Percentiles rank a stretch among this genome's conserved stretches.
phyloP scores from a whole-genome alignment of 805 yeast species.

The Candida hispaniensis region DNA sequence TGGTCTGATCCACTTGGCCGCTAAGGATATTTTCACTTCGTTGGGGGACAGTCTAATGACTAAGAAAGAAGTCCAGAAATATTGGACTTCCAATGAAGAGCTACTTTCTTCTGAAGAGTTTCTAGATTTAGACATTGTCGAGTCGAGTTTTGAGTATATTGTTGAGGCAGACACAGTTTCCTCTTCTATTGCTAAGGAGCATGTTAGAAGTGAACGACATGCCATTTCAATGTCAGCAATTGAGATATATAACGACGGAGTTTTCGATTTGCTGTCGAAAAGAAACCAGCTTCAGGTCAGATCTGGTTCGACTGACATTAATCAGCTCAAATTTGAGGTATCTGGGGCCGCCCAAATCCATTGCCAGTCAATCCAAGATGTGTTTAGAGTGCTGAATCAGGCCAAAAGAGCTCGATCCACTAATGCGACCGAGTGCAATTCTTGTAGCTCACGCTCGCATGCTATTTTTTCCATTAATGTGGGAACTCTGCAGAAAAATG shows the following conservation, averaged over 20 bases:
- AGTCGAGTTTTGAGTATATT: too few relatives aligned
- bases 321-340: slow-evolving; percentile 4
- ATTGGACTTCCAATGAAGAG: slow-evolving; percentile 14
- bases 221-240: slow-evolving; percentile 43
- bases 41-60: slow-evolving; percentile 22
- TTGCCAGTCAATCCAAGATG: slow-evolving; percentile 32
- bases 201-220: slow-evolving; percentile 18
- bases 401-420: slow-evolving; percentile 35
- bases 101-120: slow-evolving; percentile 3
- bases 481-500: slow-evolving; percentile 22
- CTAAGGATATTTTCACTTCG: slow-evolving; percentile 30
- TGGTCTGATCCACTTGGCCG: slow-evolving; percentile 31
- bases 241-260: slow-evolving; percentile 41
- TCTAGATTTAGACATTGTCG: slow-evolving; percentile 9
- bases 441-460: slow-evolving; percentile 41
- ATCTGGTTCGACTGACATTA: slow-evolving; percentile 30
- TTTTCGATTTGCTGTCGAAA: slow-evolving; percentile 32
- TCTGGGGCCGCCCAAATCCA: slow-evolving; percentile 31
- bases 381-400: slow-evolving; percentile 31
- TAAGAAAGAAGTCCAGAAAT: slow-evolving; percentile 20
- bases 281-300: slow-evolving; percentile 22
- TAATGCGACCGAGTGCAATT: slow-evolving; percentile 36
- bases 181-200: slow-evolving; percentile 1
- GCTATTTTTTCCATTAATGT: slow-evolving; percentile 39
- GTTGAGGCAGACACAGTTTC: slow-evolving; percentile 4